Evolutionary conservation across 352 stramenopile species (phyloP), one percentile per base, ranked within the genome.

Genomic region (Blastocystis sp.): DNA sequence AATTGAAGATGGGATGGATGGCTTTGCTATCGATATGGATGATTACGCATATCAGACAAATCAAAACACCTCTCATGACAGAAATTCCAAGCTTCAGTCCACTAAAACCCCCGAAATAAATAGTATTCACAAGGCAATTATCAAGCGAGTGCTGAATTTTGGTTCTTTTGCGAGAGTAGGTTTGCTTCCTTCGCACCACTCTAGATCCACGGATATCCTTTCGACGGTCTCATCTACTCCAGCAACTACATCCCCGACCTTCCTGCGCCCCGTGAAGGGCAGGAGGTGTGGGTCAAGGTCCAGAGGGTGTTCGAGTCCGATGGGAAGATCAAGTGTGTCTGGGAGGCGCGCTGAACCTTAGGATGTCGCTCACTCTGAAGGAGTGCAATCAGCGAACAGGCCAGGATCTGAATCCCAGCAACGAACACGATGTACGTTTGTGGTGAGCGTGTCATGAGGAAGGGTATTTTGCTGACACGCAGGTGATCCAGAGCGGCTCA

Each of bases 291-390:
- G 9, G 62, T 73, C 4, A 73, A 73, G 62, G 62, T 73, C 15
- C 62, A 50, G 29, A 34, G 39, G 20, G 62, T 73, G 20, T 73
- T 47, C 3, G 62, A 73, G 26, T 45, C 18, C 9, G 62, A 73
- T 8, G 29, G 29, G 5, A 73, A 73, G 20, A 15, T 39, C 1
- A 73, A 73, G 62, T 73, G 23, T 7, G 62, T 39, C 7, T 43
- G 23, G 29, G 62, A 7, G 5, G 23, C 2, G 29, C 11, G 7
- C 20, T 73, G 26, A 50, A 7, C 23, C 6, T 20, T 73, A 73
- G 62, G 47, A 73, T 73, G 62, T 47, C 39, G 62, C 62, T 73
- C 23, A 50, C 62, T 43, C 20, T 73, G 62, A 73, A 73, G 62
- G 62, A 73, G 29, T 73, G 62, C 26, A 73, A 73, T 39, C 62